Evolutionary conservation across 306 rosid genomes (phyloP).

Genomic region (Elaeagnus macrophylla): DNA sequence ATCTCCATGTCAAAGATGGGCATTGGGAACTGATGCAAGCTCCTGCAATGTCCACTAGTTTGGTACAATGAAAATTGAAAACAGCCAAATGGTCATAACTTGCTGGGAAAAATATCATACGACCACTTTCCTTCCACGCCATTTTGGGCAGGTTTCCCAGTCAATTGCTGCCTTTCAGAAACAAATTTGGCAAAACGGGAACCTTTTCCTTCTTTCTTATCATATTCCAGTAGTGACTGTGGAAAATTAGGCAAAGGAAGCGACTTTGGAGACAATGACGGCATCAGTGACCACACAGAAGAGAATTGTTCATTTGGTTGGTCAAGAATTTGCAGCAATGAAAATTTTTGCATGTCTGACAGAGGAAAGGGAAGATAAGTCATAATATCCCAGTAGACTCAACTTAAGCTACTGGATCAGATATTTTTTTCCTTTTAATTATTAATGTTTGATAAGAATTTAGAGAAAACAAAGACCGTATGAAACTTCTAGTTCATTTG

Average conservation of each 20-base stretch:
- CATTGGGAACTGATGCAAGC: background rate
- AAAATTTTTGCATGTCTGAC: slow-evolving; percentile 57
- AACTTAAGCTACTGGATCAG: too few relatives aligned
- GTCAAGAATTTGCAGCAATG: slow-evolving; percentile 52
- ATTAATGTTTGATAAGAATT: too few relatives aligned
- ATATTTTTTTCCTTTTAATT: too few relatives aligned
- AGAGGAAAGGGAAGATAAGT: slow-evolving; percentile 10
- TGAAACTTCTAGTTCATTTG: too few relatives aligned
- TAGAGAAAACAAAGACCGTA: too few relatives aligned
- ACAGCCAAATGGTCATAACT: slow-evolving; percentile 49
- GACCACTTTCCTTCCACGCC: slow-evolving; percentile 33
- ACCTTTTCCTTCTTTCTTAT: slow-evolving; percentile 50
- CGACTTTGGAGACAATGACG: slow-evolving; percentile 49
- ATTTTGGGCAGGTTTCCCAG: slow-evolving; percentile 28
- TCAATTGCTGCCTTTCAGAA: slow-evolving; percentile 53
- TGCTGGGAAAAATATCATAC: slow-evolving; percentile 39
- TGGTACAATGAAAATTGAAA: slow-evolving; percentile 7
- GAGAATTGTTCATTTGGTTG: slow-evolving; percentile 56
- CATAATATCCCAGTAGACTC: slow-evolving; percentile 6
- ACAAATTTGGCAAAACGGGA: slow-evolving; percentile 69
- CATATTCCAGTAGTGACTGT: slow-evolving; percentile 26
- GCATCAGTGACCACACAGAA: slow-evolving; percentile 81
- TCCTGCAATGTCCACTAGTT: slow-evolving; percentile 9
- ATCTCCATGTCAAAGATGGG: background rate
- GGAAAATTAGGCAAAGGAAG: slow-evolving; percentile 36